Base-by-base conservation (phyloP, 2,329 filamentous ascomycete genomes). In the Gaeumannomyces tritici region DNA sequence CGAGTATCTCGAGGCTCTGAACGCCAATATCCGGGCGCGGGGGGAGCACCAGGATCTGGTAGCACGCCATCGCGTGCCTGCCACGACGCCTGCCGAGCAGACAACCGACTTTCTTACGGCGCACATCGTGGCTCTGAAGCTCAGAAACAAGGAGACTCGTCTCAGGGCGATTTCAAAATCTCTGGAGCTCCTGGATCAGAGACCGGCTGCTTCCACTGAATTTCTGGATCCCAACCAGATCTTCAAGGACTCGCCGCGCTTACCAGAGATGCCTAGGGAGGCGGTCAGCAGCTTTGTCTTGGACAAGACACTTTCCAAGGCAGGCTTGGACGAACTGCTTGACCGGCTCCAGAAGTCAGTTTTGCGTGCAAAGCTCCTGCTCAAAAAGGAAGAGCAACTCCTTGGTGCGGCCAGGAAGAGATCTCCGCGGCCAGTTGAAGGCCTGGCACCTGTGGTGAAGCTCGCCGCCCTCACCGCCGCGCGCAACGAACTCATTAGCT, bases 401-500 rank as follows among this genome's bases (percentile, higher is more conserved):
- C 76, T 87, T 24, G 75, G 78, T 1, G 79, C 80, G 54, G 75
- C 80, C 26, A 79, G 75, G 64, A 70, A 60, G 18, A 74, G 59
- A 71, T 71, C 55, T 72, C 73, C 7, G 72, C 75, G 24, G 29
- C 47, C 61, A 9, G 55, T 31, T 2, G 35, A 42, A 35, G 29
- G 24, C 29, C 27, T 56, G 47, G 26, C 57, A 47, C 31, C 61
- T 35, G 66, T 69, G 61, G 71, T 75, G 21, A 83, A 80, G 65
- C 66, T 85, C 3, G 75, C 78, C 59, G 86, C 86, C 18, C 73
- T 89, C 12, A 79, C 78, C 55, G 74, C 74, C 9, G 83, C 85
- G 13, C 79, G 86, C 21, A 80, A 81, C 61, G 82, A 84, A 65
- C 77, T 89, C 60, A 88, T 89, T 63, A 77, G 73, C 63, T 89